phyloP scores from a whole-genome alignment of 73 alveolate genomes.

The Tetrahymena elliotti region DNA sequence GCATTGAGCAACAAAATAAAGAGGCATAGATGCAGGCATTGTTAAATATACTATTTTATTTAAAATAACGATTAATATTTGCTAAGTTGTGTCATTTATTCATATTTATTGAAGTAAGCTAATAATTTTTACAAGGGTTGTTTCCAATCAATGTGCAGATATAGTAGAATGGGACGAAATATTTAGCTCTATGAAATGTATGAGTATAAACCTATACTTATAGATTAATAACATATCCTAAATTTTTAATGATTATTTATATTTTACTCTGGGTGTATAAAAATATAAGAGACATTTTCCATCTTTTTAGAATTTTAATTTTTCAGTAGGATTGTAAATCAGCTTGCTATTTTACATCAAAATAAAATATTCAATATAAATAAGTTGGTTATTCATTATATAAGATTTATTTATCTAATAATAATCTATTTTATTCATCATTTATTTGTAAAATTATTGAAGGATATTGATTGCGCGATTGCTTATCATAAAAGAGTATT shows the following conservation, averaged over 20 bases:
- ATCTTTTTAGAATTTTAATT: background rate
- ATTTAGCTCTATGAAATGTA: background rate
- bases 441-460: background rate
- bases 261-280: background rate
- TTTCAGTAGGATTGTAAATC: background rate
- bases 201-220: background rate
- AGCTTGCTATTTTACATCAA: background rate
- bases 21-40: background rate
- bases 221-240: background rate
- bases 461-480: background rate
- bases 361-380: too few species aligned
- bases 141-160: background rate
- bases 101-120: background rate
- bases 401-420: too few species aligned
- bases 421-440: background rate
- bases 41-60: background rate
- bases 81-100: background rate
- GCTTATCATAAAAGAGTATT: too few species aligned
- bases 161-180: background rate
- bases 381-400: too few species aligned
- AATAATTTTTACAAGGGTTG: background rate
- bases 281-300: background rate
- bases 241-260: background rate
- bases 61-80: background rate
- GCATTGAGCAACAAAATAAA: background rate